Evolutionary conservation across 2,329 filamentous ascomycete species (phyloP).

Genomic region (Epichloe uncinata): DNA sequence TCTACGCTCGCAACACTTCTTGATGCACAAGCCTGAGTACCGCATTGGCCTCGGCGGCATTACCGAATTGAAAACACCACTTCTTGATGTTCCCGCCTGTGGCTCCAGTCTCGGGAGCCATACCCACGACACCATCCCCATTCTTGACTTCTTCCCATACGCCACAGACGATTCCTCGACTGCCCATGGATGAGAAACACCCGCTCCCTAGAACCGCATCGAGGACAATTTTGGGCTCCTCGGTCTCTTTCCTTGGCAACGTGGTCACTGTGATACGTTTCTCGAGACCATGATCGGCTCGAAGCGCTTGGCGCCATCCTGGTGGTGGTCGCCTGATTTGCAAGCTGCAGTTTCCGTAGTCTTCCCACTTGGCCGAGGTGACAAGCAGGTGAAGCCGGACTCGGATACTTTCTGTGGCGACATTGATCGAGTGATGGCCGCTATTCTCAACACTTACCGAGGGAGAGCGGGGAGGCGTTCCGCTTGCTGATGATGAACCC

Average conservation of each 20-base stretch:
- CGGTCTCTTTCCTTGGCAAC: slow-evolving; percentile 48
- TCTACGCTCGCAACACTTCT: slow-evolving; percentile 33
- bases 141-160: slow-evolving; percentile 70
- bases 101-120: slow-evolving; percentile 36
- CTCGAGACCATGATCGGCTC: slow-evolving; percentile 53
- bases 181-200: slow-evolving; percentile 72
- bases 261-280: slow-evolving; percentile 74
- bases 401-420: slow-evolving; percentile 57
- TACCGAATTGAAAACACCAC: slow-evolving; percentile 50
- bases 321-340: slow-evolving; percentile 67
- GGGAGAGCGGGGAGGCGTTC: slow-evolving; percentile 39
- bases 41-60: slow-evolving; percentile 38
- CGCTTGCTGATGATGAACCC: slow-evolving; percentile 38
- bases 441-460: slow-evolving; percentile 42
- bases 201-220: slow-evolving; percentile 77
- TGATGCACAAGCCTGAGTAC: slow-evolving; percentile 43
- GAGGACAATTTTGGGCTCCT: slow-evolving; percentile 50
- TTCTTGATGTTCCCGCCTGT: slow-evolving; percentile 44
- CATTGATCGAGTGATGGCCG: slow-evolving; percentile 44
- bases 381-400: slow-evolving; percentile 77
- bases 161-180: slow-evolving; percentile 76
- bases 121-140: slow-evolving; percentile 41
- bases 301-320: slow-evolving; percentile 44
- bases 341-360: slow-evolving; percentile 73
- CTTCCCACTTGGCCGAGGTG: slow-evolving; percentile 69